These are phyloP conservation scores for Senecio squalidus DNA, from an alignment of 140 eudicot genomes.

Conservation along the genomic window DNA sequence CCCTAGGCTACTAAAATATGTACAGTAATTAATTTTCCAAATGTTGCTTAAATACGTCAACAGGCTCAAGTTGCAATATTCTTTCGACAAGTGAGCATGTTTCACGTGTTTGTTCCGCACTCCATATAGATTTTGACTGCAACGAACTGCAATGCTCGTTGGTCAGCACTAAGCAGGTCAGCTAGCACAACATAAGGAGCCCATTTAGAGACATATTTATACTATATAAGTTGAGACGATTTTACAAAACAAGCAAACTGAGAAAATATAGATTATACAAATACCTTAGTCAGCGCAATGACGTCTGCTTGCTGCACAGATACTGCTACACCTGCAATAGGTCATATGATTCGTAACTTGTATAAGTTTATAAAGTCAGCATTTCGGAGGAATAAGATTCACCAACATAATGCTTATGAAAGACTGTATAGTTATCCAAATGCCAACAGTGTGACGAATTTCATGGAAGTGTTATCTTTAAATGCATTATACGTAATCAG, in stretches of 20 bases:
- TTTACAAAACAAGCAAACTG: too few relatives aligned
- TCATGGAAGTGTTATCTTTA: neutral
- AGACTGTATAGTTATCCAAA: neutral
- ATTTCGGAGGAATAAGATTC: neutral
- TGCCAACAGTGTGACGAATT: neutral
- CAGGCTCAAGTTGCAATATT: slow-evolving; percentile 78
- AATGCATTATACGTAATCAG: slow-evolving; percentile 1
- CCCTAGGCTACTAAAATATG: slow-evolving; percentile 1
- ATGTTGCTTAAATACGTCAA: slow-evolving; percentile 52
- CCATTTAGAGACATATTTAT: slow-evolving; percentile 4
- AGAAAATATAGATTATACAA: slow-evolving; percentile 1
- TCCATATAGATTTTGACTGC: slow-evolving; percentile 74
- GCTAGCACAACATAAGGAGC: slow-evolving; percentile 41
- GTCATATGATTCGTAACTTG: neutral
- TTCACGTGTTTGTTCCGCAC: slow-evolving; percentile 60
- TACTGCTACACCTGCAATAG: slow-evolving; percentile 52
- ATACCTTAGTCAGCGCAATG: slow-evolving; percentile 80
- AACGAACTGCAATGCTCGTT: slow-evolving; percentile 53
- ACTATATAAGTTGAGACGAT: slow-evolving; percentile 1
- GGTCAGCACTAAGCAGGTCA: slow-evolving; percentile 76
- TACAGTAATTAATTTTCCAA: neutral
- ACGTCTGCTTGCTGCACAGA: slow-evolving; percentile 67
- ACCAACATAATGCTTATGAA: slow-evolving; percentile 8
- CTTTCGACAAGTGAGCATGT: slow-evolving; percentile 63
- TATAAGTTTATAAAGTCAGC: neutral